These are phyloP conservation scores for Cymbopogon citratus DNA, from an alignment of 176 grass and related monocot genomes.

Conservation along the genomic window DNA sequence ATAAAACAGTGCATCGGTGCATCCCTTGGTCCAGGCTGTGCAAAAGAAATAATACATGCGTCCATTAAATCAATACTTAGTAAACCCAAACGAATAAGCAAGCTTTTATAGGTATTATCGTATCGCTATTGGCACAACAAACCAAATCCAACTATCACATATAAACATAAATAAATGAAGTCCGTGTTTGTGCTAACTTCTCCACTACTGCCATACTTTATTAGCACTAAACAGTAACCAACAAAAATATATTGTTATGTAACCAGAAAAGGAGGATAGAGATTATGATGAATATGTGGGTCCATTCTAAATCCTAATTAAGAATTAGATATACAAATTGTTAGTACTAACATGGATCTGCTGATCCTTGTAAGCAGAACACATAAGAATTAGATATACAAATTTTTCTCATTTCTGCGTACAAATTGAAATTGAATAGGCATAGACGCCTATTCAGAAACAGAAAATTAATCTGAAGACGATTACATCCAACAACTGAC, in stretches of 20 bases:
- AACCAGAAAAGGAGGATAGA: conserved; percentile 7
- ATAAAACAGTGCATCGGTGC: conserved; percentile 90
- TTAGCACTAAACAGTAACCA: background rate
- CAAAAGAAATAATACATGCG: background rate
- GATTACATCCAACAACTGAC: background rate
- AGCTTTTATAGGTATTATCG: conserved; percentile 15
- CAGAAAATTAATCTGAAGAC: background rate
- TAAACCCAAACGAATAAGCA: background rate
- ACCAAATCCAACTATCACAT: conserved; percentile 12
- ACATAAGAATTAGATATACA: background rate
- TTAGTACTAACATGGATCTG: background rate
- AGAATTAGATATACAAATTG: background rate
- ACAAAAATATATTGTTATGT: background rate
- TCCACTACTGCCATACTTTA: background rate
- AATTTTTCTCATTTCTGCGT: background rate
- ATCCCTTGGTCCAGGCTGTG: conserved; percentile 75
- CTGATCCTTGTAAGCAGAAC: background rate
- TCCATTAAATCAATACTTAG: background rate
- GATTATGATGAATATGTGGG: background rate
- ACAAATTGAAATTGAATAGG: background rate
- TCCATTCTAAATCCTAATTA: background rate
- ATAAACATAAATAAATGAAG: background rate
- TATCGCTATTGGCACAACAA: background rate
- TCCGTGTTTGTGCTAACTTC: background rate
- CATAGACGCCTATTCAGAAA: background rate